Evolutionary conservation across 2,329 filamentous ascomycete genomes (phyloP).

Genomic region (Lithohypha guttulata): DNA sequence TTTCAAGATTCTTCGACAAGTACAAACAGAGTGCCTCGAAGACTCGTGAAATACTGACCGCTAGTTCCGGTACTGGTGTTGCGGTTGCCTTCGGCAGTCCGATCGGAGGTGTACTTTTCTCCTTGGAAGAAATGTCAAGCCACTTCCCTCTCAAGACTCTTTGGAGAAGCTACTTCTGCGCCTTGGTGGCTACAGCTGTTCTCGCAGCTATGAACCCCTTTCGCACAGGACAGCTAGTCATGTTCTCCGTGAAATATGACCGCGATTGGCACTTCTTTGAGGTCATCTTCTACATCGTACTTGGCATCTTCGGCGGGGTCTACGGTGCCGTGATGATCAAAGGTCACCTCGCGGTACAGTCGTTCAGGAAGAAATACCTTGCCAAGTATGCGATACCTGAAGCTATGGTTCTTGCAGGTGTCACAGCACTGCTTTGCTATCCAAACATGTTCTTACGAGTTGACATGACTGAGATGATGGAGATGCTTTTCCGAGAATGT

Average conservation of each 20-base stretch:
- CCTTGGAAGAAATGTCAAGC: constrained; percentile 92
- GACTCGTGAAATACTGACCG: constrained; percentile 87
- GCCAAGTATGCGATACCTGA: constrained; percentile 75
- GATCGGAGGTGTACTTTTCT: constrained; percentile 93
- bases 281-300: constrained; percentile 77
- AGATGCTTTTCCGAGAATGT: constrained; percentile 90
- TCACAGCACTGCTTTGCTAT: constrained; percentile 88
- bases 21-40: constrained; percentile 88
- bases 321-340: constrained; percentile 97
- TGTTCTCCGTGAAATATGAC: constrained; percentile 97
- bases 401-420: constrained; percentile 68
- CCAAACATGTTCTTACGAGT: constrained; percentile 91
- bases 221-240: constrained; percentile 90
- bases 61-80: constrained; percentile 87
- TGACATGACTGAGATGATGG: constrained; percentile 99
- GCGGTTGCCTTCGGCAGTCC: constrained; percentile 95
- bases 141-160: constrained; percentile 95
- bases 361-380: constrained; percentile 89
- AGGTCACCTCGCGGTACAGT: constrained; percentile 84
- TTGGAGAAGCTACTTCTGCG: constrained; percentile 97
- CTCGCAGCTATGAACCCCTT: constrained; percentile 96
- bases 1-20: constrained; percentile 84
- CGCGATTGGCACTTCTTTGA: constrained; percentile 98
- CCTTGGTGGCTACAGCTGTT: constrained; percentile 84
- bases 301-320: constrained; percentile 85